Percentiles rank a stretch among this genome's conserved stretches.
Conservation (phyloP, 2,329 filamentous ascomycete genomes). For the Emericellopsis atlantica region DNA sequence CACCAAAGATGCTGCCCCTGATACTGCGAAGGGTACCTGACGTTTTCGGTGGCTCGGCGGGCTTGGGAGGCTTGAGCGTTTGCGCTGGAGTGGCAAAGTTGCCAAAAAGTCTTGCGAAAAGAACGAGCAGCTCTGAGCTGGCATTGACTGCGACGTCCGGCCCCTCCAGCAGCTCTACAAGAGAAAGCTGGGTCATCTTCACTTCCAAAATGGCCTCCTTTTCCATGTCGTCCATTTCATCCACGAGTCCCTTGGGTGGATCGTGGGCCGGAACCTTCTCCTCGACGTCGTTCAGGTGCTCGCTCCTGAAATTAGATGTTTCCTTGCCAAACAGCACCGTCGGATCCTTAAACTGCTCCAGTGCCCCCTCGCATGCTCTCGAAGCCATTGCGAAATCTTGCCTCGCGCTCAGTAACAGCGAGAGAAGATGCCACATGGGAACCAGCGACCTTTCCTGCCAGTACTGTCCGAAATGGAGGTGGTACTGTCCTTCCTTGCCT, state of each 20-base stretch:
- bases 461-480: constrained; percentile 32
- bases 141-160: constrained; percentile 78
- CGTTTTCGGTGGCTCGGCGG: constrained; percentile 52
- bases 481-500: constrained; percentile 28
- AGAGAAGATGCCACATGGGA: constrained; percentile 83
- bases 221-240: constrained; percentile 72
- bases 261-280: constrained; percentile 10
- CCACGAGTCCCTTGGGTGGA: constrained; percentile 41
- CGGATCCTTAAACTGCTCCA: constrained; percentile 75
- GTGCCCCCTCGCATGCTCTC: constrained; percentile 76
- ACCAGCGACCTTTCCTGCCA: constrained; percentile 57
- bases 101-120: constrained; percentile 75
- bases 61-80: constrained; percentile 21
- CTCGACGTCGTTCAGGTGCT: constrained; percentile 50
- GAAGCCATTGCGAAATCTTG: constrained; percentile 74
- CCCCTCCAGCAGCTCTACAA: constrained; percentile 75
- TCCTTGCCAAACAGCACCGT: constrained; percentile 55
- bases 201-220: constrained; percentile 84
- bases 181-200: constrained; percentile 84
- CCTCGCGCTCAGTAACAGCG: constrained; percentile 72
- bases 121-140: constrained; percentile 68
- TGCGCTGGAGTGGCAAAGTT: constrained; percentile 27
- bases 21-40: constrained; percentile 59
- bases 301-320: constrained; percentile 45
- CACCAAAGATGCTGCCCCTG: constrained; percentile 66